Conservation (phyloP, 2,329 filamentous ascomycete species). For the Didymella sp. region DNA sequence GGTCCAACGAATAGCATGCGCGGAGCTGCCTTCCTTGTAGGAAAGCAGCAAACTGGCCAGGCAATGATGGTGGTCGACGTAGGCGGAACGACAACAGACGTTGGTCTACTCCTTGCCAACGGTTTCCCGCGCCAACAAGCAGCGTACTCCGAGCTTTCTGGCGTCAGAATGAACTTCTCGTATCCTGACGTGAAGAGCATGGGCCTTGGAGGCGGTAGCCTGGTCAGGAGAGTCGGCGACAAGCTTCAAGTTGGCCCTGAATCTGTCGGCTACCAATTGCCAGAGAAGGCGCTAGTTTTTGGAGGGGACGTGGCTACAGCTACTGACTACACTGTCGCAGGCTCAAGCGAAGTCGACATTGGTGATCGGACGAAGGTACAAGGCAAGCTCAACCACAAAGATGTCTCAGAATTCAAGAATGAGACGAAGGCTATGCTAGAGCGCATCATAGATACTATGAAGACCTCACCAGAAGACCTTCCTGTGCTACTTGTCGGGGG, state of each 20-base stretch:
- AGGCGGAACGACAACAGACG: conserved; percentile 71
- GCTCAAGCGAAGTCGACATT: conserved; percentile 48
- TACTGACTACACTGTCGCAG: conserved; percentile 61
- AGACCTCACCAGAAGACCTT: conserved; percentile 65
- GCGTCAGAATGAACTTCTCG: conserved; percentile 66
- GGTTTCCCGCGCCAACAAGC: conserved; percentile 70
- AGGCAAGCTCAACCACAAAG: conserved; percentile 41
- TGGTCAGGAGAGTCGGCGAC: conserved; percentile 54
- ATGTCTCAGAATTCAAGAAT: conserved; percentile 50
- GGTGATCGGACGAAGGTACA: conserved; percentile 53
- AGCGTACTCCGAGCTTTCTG: conserved; percentile 67
- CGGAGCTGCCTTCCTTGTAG: conserved; percentile 54
- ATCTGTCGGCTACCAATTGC: conserved; percentile 66
- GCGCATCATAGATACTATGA: conserved; percentile 66
- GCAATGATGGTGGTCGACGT: conserved; percentile 70
- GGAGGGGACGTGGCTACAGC: conserved; percentile 64
- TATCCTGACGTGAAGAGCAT: conserved; percentile 65
- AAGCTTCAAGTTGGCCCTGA: conserved; percentile 64
- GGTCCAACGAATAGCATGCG: conserved; percentile 63
- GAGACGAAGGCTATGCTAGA: conserved; percentile 62
- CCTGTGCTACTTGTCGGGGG: conserved; percentile 69
- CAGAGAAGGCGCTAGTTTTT: conserved; percentile 63
- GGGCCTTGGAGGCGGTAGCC: conserved; percentile 65
- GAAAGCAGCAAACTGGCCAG: conserved; percentile 47
- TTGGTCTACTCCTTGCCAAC: conserved; percentile 65